Evolutionary conservation across 768 basidiomycete species (phyloP).

Genomic region (Trametes gibbosa): DNA sequence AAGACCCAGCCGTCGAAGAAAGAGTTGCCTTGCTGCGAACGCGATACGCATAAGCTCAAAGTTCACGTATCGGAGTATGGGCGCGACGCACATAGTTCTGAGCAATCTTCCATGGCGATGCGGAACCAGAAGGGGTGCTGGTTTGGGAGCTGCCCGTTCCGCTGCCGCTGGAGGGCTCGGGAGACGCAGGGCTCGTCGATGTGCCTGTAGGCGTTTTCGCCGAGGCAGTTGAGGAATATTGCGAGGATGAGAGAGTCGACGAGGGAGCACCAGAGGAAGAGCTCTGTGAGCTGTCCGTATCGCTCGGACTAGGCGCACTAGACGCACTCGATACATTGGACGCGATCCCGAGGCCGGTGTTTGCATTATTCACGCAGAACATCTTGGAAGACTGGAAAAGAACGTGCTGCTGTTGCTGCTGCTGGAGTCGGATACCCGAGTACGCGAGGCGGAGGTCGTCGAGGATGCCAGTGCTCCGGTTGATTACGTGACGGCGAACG

Average conservation of each 20-base stretch:
- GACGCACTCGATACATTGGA: slow-evolving; percentile 22
- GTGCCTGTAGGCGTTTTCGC: slow-evolving; percentile 14
- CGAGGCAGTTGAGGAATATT: not conserved
- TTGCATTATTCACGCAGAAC: slow-evolving; percentile 22
- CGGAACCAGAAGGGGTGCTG: slow-evolving; percentile 4
- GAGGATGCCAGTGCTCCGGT: slow-evolving; percentile 59
- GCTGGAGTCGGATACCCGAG: slow-evolving; percentile 43
- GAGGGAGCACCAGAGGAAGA: slow-evolving; percentile 1
- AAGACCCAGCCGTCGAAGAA: slow-evolving; percentile 89
- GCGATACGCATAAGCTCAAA: not conserved
- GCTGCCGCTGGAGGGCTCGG: slow-evolving; percentile 1
- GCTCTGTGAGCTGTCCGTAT: slow-evolving; percentile 1
- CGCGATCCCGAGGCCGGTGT: slow-evolving; percentile 6
- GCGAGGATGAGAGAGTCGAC: not conserved
- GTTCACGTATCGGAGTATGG: not conserved
- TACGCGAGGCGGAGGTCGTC: slow-evolving; percentile 70
- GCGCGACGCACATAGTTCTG: slow-evolving; percentile 51
- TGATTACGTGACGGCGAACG: slow-evolving; percentile 53
- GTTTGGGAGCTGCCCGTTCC: not conserved
- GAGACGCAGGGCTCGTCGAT: slow-evolving; percentile 21
- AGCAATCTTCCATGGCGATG: slow-evolving; percentile 45
- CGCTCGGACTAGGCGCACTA: slow-evolving; percentile 34
- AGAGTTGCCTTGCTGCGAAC: slow-evolving; percentile 50
- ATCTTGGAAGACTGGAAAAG: slow-evolving; percentile 14
- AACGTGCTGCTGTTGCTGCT: slow-evolving; percentile 2